Evolutionary conservation across 139 green algal species (phyloP), one percentile per base, ranked within the genome.

Genomic region (Zygnema circumcarinatum): DNA sequence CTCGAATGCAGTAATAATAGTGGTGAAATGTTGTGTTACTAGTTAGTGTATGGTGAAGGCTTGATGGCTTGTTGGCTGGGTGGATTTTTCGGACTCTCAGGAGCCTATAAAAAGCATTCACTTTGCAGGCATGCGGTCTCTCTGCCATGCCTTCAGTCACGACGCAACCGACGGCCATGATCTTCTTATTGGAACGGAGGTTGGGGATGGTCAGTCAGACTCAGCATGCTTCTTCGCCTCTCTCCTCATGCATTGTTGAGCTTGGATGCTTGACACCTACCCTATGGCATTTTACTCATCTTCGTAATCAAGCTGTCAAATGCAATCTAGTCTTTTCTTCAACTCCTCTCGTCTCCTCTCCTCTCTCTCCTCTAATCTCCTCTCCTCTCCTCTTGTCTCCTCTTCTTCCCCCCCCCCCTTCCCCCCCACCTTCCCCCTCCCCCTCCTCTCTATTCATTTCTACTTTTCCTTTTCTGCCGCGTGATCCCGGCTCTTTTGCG

Each of bases 81-180:
- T n/a, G n/a, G n/a, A n/a, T n/a, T n/a, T n/a, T n/a, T n/a, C n/a
- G n/a, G 47, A 16, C 16, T 62, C 16, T 62, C 78, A 89, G 85
- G 85, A 90, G 2, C 85, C 85, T 29, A 38, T 90, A 7, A 90
- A 90, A 72, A 42, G 21, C 39, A 42, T 90, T n/a, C 21, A 86
- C 22, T 83, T 90, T n/a, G 41, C 20, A 31, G 69, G 67, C 11
- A 67, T 31, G 35, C 40, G 38, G 1, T 56, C 82, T 33, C 25
- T 68, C 33, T 90, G 85, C 79, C 85, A 90, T 47, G 80, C 85
- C 39, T 90, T 88, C 62, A n/a, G 33, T 41, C 2, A 29, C 2
- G 32, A 31, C 2, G 33, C 22, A n/a, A 89, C n/a, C 7, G 82
- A 90, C n/a, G 87, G 67, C 2, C 87, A 91, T 33, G 87, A 91